Conservation (phyloP, 2,329 filamentous ascomycete species). For the Pseudogymnoascus sp. region DNA sequence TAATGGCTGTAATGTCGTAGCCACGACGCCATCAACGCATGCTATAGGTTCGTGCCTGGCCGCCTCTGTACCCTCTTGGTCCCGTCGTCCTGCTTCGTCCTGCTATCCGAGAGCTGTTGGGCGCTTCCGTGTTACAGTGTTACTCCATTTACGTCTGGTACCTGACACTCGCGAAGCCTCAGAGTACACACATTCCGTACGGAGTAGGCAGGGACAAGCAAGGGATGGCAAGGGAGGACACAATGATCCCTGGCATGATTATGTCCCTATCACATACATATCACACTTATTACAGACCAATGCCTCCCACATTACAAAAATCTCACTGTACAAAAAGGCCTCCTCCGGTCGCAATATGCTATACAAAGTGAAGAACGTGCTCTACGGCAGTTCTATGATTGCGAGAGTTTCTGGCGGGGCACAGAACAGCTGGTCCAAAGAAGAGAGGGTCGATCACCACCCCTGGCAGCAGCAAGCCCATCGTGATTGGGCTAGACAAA, state of each 20-base stretch:
- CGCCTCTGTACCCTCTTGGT: background rate
- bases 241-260: constrained; percentile 4
- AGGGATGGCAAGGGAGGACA: background rate
- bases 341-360: background rate
- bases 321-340: background rate
- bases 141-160: background rate
- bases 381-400: background rate
- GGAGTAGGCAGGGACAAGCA: constrained; percentile 4
- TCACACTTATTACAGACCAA: background rate
- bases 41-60: background rate
- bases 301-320: background rate
- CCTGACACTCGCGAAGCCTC: background rate
- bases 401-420: constrained; percentile 1
- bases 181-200: background rate
- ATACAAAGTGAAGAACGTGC: background rate
- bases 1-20: background rate
- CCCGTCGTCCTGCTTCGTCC: background rate
- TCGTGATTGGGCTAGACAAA: constrained; percentile 1
- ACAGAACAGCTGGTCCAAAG: background rate
- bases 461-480: background rate
- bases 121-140: constrained; percentile 1
- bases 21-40: background rate
- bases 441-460: constrained; percentile 1
- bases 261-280: constrained; percentile 1
- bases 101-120: background rate